Evolutionary conservation across 2,329 filamentous ascomycete genomes (phyloP), one percentile per base, ranked within the genome.

Genomic region (Ophiostoma montium): DNA sequence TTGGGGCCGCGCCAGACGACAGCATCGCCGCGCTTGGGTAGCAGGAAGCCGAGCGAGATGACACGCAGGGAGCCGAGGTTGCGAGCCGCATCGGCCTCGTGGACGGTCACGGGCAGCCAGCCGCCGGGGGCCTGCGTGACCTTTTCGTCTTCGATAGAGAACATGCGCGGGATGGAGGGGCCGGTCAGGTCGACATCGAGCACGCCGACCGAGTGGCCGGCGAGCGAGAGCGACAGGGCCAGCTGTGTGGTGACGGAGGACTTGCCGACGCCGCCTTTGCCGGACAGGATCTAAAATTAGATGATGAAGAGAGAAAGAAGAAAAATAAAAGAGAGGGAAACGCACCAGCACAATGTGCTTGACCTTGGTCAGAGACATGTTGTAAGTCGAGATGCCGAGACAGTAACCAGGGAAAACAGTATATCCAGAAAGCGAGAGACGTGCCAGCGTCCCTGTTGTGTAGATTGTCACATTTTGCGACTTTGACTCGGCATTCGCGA

Each of bases 1-100:
- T 98, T 98, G 2, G 92, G 92, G 0, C 92, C 92, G 48, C 92
- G 79, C 92, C 92, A 98, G 35, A 98, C 92, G 0, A 98, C 89
- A 0, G 92, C 90, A 58, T 95, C 88, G 54, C 85, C 86, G 57
- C 90, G 74, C 53, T 80, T 78, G 3, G 82, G 80, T 6, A 98
- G 74, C 7, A 98, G 75, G 59, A 98, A 96, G 3, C 89, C 92
- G 1, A 98, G 72, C 49, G 87, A 95, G 84, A 96, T 95, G 63
- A 87, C 92, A 53, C 79, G 75, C 10, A 90, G 70, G 32, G 80
- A 70, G 1, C 84, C 85, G 21, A 80, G 66, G 3, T 71, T 72
- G 27, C 63, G 61, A 6, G 64, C 60, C 3, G 67, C 59, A 55
- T 76, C 67, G 9, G 75, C 73, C 10, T 76, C 70, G 61, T 95